Evolutionary conservation across 2,329 filamentous ascomycete species (phyloP).

Genomic region (Pseudocercospora fijiensis): DNA sequence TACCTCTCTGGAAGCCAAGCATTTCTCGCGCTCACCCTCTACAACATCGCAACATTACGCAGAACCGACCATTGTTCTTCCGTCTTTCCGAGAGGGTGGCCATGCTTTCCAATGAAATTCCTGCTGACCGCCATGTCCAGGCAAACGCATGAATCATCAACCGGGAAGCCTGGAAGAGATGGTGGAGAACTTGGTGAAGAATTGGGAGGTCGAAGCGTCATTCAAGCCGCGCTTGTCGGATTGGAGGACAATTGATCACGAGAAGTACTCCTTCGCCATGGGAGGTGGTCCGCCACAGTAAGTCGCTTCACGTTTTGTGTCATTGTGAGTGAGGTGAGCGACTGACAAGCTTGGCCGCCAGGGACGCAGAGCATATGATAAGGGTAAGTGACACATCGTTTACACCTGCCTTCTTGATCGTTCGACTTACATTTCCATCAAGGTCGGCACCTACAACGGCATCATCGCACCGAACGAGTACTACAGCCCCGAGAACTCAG

Average conservation of each 20-base stretch:
- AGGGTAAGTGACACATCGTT: constrained; percentile 32
- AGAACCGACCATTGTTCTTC: constrained; percentile 6
- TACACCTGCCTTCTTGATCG: neutral
- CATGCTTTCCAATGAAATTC: neutral
- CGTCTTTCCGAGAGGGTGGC: neutral
- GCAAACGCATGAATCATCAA: constrained; percentile 57
- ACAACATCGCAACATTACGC: neutral
- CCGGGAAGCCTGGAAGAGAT: constrained; percentile 59
- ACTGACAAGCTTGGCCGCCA: constrained; percentile 12
- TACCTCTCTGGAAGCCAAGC: constrained; percentile 16
- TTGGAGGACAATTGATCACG: constrained; percentile 64
- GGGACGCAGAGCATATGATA: constrained; percentile 62
- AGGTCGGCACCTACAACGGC: constrained; percentile 67
- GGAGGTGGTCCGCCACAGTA: constrained; percentile 58
- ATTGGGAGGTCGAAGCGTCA: constrained; percentile 70
- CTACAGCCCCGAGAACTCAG: constrained; percentile 61
- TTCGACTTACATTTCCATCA: constrained; percentile 4
- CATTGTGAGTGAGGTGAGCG: too few relatives aligned
- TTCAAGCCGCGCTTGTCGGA: constrained; percentile 62
- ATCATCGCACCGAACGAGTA: constrained; percentile 63
- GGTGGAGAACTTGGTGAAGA: constrained; percentile 70
- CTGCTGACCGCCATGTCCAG: constrained; percentile 42
- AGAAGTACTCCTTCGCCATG: constrained; percentile 62
- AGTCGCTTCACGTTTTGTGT: neutral
- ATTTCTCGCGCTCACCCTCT: constrained; percentile 10